Base-by-base conservation (phyloP, 352 stramenopile species). In the Phytophthora nicotianae region DNA sequence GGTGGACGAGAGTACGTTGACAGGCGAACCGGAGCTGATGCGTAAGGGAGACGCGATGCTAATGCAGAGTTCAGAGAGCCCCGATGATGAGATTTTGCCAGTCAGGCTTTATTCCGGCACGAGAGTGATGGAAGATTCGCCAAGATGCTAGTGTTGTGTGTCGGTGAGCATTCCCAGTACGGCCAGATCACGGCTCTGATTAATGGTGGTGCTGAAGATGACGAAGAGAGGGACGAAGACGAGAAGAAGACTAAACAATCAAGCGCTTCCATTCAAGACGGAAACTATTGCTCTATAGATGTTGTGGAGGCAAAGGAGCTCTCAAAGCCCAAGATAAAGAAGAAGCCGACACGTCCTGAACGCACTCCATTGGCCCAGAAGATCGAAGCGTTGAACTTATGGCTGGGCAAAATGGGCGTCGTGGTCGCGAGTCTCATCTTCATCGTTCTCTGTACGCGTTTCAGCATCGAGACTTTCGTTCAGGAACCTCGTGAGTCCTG, bases 131-230 rank as follows among this genome's bases (percentile, higher is more conserved):
- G 85, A 91, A 51, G 95, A 93, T 16, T 83, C 21, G 90, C 77
- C 23, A 79, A 84, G 50, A 96, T 97, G 78, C 70, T 98, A n/a
- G 90, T 96, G 23, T 78, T 95, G 35, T 93, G 89, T 43, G 93
- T 98, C 20, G 93, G 95, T 21, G 85, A 86, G 24, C 68, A 97
- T 55, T 95, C 74, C 23, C 89, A 97, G 58, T 91, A 90, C 58
- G 91, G 93, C 11, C 87, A 93, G 37, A 98, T 98, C 71, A 80
- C 73, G 38, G 55, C 57, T 50, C 56, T 87, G n/a, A 80, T 85
- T 50, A 76, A 90, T 72, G 74, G 86, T 60, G 24, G 16, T 5
- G 32, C 49, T 14, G 7, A 16, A 52, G 29, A 38, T 6, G 55
- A 62, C 7, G 32, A 67, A 29, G 5, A 75, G 19, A 32, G 63